phyloP scores from a whole-genome alignment of 805 yeast species.

The Ogataea ramenticola region DNA sequence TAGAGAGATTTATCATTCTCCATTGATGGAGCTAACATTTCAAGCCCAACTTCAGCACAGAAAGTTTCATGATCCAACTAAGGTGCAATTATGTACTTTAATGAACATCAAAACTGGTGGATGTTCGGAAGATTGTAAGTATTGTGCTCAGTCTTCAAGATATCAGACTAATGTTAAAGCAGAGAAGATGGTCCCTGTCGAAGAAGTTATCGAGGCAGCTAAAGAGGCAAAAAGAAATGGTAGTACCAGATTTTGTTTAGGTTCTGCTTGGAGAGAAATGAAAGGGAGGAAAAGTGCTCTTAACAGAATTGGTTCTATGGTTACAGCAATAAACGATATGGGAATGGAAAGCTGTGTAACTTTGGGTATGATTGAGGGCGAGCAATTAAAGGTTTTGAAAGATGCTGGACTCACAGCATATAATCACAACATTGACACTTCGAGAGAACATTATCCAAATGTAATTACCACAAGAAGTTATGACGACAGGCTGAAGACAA shows the following conservation, averaged over 20 bases:
- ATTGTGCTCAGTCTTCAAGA: slow-evolving; percentile 70
- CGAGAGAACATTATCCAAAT: slow-evolving; percentile 69
- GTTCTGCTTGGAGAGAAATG: slow-evolving; percentile 89
- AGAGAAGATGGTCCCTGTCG: slow-evolving; percentile 52
- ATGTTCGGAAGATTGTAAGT: slow-evolving; percentile 75
- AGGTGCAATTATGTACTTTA: slow-evolving; percentile 70
- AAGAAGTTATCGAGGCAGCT: slow-evolving; percentile 59
- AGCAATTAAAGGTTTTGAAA: slow-evolving; percentile 53
- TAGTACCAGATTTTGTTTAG: slow-evolving; percentile 74
- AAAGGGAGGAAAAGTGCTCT: slow-evolving; percentile 64
- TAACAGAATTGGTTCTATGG: slow-evolving; percentile 58
- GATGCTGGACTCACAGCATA: slow-evolving; percentile 77
- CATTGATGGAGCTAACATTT: slow-evolving; percentile 53
- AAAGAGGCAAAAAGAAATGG: slow-evolving; percentile 61
- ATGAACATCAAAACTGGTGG: slow-evolving; percentile 76
- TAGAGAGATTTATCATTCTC: slow-evolving; percentile 53
- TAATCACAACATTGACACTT: slow-evolving; percentile 76
- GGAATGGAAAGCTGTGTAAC: slow-evolving; percentile 78
- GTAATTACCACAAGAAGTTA: slow-evolving; percentile 63
- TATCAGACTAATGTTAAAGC: slow-evolving; percentile 69
- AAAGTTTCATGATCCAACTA: slow-evolving; percentile 55
- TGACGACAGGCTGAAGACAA: slow-evolving; percentile 65
- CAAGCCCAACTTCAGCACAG: slow-evolving; percentile 62
- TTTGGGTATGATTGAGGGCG: slow-evolving; percentile 63
- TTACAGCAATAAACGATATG: slow-evolving; percentile 46